A percentile compares a stretch with the other conserved stretches of the same genome.
Evolutionary conservation across 1,284 basidiomycete species (phyloP).

Genomic region (Malassezia dermatis): DNA sequence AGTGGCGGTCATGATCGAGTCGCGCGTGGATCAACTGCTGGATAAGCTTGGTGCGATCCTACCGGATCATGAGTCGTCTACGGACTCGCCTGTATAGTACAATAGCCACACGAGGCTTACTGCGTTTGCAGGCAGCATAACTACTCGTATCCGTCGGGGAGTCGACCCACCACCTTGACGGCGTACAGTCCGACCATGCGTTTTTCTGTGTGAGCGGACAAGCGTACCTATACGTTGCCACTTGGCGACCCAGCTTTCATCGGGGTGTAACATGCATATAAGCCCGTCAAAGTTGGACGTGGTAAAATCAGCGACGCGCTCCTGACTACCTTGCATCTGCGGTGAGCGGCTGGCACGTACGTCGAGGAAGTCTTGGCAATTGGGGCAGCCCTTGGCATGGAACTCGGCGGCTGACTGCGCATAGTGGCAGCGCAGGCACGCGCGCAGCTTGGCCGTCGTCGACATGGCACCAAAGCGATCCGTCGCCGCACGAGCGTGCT

Average conservation of each 20-base stretch:
- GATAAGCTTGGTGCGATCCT: constrained; percentile 16
- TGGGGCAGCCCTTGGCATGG: constrained; percentile 75
- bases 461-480: constrained; percentile 19
- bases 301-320: constrained; percentile 75
- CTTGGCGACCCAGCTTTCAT: constrained; percentile 79
- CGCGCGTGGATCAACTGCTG: constrained; percentile 21
- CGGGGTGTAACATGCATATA: constrained; percentile 76
- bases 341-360: constrained; percentile 51
- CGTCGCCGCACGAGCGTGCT: neutral
- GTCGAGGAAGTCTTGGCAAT: constrained; percentile 89
- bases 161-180: constrained; percentile 41
- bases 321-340: constrained; percentile 77
- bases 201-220: constrained; percentile 27
- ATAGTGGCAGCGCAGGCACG: constrained; percentile 83
- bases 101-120: neutral
- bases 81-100: constrained; percentile 14
- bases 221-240: constrained; percentile 36
- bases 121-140: neutral
- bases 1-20: constrained; percentile 25
- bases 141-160: constrained; percentile 27
- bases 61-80: neutral
- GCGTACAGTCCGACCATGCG: constrained; percentile 43
- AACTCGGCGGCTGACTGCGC: constrained; percentile 78
- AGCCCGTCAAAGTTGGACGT: constrained; percentile 90
- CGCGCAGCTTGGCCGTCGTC: constrained; percentile 57